Percentiles rank a stretch among this genome's conserved stretches.
Conservation (phyloP, 2,329 filamentous ascomycete genomes). For the Knufia petricola region DNA sequence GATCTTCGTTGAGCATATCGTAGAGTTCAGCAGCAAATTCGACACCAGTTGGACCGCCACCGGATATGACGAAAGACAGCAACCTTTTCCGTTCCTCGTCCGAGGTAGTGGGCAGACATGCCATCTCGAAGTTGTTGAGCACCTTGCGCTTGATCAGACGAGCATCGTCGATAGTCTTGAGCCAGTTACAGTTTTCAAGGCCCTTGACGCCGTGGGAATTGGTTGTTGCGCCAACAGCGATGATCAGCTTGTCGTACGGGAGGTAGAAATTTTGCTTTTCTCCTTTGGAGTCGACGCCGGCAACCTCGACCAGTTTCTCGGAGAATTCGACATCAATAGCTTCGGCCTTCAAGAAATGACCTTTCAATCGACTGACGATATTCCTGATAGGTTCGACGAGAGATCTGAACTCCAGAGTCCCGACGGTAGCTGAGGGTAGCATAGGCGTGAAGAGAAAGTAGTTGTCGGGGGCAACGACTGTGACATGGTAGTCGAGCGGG, state of each 20-base stretch:
- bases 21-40: conserved; percentile 96
- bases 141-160: conserved; percentile 80
- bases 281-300: conserved; percentile 60
- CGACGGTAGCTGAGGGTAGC: conserved; percentile 92
- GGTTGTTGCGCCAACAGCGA: conserved; percentile 81
- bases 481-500: conserved; percentile 89
- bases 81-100: conserved; percentile 81
- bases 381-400: conserved; percentile 86
- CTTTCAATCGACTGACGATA: conserved; percentile 66
- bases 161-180: conserved; percentile 92
- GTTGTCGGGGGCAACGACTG: conserved; percentile 85
- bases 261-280: conserved; percentile 79
- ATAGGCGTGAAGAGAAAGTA: conserved; percentile 98
- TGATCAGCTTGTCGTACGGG: conserved; percentile 91
- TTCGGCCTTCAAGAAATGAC: conserved; percentile 80
- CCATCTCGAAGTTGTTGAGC: conserved; percentile 78
- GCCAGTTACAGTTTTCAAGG: conserved; percentile 83
- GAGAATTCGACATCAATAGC: conserved; percentile 89
- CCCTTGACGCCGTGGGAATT: conserved; percentile 95
- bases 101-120: conserved; percentile 82
- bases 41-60: conserved; percentile 90
- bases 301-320: conserved; percentile 79
- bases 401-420: conserved; percentile 81
- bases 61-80: conserved; percentile 90
- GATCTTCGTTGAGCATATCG: conserved; percentile 91